A percentile compares a stretch with the other conserved stretches of the same genome.
Evolutionary conservation across 2,329 filamentous ascomycete species (phyloP).

Genomic region (Aspergillus fumigatiaffinis): DNA sequence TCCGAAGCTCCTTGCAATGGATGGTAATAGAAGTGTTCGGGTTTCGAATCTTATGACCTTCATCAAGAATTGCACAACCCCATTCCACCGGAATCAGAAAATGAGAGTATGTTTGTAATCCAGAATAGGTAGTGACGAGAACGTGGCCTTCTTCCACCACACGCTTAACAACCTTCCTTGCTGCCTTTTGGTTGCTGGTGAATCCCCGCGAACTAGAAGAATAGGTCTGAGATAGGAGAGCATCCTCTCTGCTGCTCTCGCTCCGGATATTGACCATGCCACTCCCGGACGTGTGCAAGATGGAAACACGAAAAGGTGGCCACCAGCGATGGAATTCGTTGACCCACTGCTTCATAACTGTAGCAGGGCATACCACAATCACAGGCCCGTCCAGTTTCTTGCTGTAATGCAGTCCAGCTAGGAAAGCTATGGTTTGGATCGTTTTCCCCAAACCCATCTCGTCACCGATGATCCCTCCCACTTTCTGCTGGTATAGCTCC

Average conservation of each 20-base stretch:
- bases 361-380: constrained; percentile 89
- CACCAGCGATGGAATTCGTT: constrained; percentile 99
- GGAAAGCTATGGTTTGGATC: constrained; percentile 72
- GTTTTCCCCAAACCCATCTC: constrained; percentile 99
- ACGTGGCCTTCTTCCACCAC: constrained; percentile 85
- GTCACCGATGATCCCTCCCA: constrained; percentile 92
- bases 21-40: constrained; percentile 93
- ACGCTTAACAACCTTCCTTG: constrained; percentile 74
- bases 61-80: constrained; percentile 91
- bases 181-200: constrained; percentile 60
- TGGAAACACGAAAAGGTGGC: constrained; percentile 95
- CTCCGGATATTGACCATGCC: constrained; percentile 80
- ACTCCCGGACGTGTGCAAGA: constrained; percentile 90
- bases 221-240: constrained; percentile 56
- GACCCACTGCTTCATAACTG: constrained; percentile 95
- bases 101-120: constrained; percentile 86
- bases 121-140: constrained; percentile 91
- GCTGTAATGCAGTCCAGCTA: constrained; percentile 90
- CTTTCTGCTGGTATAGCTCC: constrained; percentile 82
- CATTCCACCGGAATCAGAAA: constrained; percentile 79
- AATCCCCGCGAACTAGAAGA: constrained; percentile 35
- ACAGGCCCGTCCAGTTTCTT: constrained; percentile 77
- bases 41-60: constrained; percentile 97
- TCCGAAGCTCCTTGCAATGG: constrained; percentile 89
- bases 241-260: constrained; percentile 60